Conservation (phyloP, 148 eudicot species). For the Vaccinium vitisidaea region DNA sequence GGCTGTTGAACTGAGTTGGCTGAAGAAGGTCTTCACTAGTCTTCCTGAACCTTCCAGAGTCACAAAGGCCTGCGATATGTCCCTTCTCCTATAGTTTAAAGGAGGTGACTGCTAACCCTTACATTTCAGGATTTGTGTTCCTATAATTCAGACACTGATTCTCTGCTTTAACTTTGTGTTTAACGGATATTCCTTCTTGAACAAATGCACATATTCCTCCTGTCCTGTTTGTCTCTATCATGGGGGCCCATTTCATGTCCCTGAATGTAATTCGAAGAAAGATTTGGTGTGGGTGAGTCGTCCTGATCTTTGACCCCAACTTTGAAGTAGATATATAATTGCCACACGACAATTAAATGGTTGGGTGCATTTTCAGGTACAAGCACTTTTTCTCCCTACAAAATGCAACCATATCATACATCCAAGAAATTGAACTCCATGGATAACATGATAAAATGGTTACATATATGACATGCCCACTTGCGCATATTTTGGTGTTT, state of each 20-base stretch:
- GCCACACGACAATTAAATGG: too few species aligned
- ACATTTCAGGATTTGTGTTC: not conserved
- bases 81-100: not conserved
- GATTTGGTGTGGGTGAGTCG: not conserved
- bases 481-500: not conserved
- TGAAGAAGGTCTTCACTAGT: not conserved
- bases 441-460: not conserved
- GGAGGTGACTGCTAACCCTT: not conserved
- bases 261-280: not conserved
- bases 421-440: constrained; percentile 2
- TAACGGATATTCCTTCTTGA: not conserved
- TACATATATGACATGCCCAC: not conserved
- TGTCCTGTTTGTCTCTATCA: not conserved
- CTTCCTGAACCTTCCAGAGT: not conserved
- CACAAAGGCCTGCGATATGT: not conserved
- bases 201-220: not conserved
- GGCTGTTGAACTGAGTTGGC: not conserved
- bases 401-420: not conserved
- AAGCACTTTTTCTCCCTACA: not conserved
- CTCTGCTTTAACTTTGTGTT: not conserved
- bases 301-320: too few species aligned
- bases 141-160: not conserved
- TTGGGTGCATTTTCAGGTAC: not conserved
- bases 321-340: too few species aligned
- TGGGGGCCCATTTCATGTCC: not conserved